Conservation (phyloP, 306 rosid species). For the Citrullus mucosospermus region DNA sequence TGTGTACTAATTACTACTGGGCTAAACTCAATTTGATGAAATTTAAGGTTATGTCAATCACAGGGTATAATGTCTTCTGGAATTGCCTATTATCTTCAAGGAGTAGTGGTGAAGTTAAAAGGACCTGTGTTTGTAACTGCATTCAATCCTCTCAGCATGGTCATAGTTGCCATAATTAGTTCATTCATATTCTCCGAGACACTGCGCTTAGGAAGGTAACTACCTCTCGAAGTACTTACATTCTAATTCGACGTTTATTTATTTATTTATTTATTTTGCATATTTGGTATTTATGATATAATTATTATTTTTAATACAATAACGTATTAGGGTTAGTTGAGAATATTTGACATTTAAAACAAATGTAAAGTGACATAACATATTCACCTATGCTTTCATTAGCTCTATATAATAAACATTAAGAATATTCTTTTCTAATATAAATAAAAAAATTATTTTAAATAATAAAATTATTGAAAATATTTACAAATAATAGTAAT, state of each 20-base stretch:
- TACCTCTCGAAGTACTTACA: not conserved
- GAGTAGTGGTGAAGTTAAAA: conserved; percentile 59
- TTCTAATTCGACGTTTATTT: no score
- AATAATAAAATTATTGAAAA: no score
- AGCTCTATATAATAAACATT: no score
- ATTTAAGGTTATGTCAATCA: not conserved
- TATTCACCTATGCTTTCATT: no score
- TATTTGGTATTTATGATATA: not conserved
- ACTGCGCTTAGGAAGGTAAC: conserved; percentile 57
- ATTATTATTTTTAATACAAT: no score
- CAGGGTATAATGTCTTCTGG: conserved; percentile 75
- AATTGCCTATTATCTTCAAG: conserved; percentile 64
- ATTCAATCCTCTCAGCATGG: conserved; percentile 90
- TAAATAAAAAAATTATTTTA: no score
- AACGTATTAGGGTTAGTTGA: not conserved
- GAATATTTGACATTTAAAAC: no score
- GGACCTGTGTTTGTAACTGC: conserved; percentile 94
- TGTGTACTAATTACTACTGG: no score
- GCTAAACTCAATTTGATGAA: not conserved
- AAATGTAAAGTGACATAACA: no score
- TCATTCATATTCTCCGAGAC: conserved; percentile 57
- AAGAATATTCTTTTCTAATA: not conserved
- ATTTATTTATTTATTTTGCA: not conserved
- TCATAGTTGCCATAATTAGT: conserved; percentile 70
- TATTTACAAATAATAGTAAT: no score